Base-by-base conservation (phyloP, 2,329 filamentous ascomycete species). In the Pseudogymnoascus sp. region DNA sequence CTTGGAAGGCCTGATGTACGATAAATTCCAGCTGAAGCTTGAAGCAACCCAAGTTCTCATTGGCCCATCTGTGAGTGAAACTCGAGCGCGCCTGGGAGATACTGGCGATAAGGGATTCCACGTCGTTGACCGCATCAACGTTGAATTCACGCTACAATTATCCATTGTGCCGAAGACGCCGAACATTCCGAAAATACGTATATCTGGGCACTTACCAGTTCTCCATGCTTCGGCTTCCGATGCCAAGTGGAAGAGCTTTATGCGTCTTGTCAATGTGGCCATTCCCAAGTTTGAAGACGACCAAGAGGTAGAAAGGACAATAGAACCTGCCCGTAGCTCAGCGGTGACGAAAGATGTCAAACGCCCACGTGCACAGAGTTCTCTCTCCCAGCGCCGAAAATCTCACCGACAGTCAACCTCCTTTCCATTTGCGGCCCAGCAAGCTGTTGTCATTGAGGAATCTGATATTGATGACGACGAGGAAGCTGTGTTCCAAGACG, bases 101-200 rank as follows among this genome's bases (percentile, higher is more conserved):
- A 84, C 85, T 66, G 84, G 88, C 26, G 84, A 89, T 6, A 88
- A 88, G 63, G 87, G 88, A 66, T 82, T 96, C 68, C 93, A 98
- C 73, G 87, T 99, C 62, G 91, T 99, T 37, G 93, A 99, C 74
- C 88, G 91, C 68, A 99, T 99, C 78, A 99, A 96, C 69, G 90
- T 99, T 69, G 91, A 98, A 74, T 98, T 99, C 73, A 87, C 92
- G 10, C 86, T 99, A n/a, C 93, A 97, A 73, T 89, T 90, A 19
- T 99, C 93, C 6, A 99, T 99, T 68, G 80, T 99, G n/a, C 95
- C 95, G 0, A 97, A 97, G 73, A 91, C 91, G 0, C 89, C 93
- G 0, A 96, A 97, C 66, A 79, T 99, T 59, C 96, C 95, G 12
- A 95, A 95, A 71, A 88, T 97, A 68, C 89, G 91, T 65, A 86